Percentiles rank a stretch among this genome's conserved stretches.
Evolutionary conservation across 2,329 filamentous ascomycete species (phyloP).

Genomic region (Paracamarosporium sp.): DNA sequence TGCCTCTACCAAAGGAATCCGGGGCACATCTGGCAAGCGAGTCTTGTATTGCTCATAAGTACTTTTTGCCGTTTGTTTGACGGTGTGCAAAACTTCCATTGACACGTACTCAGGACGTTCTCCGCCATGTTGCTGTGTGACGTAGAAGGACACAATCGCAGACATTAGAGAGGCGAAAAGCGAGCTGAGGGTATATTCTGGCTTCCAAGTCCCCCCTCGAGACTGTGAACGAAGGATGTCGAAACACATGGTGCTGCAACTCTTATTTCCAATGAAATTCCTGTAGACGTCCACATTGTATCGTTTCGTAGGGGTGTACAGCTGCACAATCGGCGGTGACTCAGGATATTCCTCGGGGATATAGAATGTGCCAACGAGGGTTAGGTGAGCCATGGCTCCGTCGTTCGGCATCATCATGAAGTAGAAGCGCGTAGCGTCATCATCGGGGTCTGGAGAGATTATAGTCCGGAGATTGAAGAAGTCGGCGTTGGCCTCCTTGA

Average conservation of each 20-base stretch:
- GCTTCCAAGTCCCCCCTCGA: conserved; percentile 9
- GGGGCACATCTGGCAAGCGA: conserved; percentile 3
- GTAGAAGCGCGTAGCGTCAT: conserved; percentile 10
- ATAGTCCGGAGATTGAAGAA: conserved; percentile 11
- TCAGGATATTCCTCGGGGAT: conserved; percentile 9
- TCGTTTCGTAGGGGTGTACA: conserved; percentile 10
- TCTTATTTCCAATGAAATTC: neutral
- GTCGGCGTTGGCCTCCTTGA: conserved; percentile 10
- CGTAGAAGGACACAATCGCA: conserved; percentile 16
- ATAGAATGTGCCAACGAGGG: conserved; percentile 10
- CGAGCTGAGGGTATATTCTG: conserved; percentile 12
- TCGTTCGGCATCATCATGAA: conserved; percentile 14
- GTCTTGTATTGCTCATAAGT: conserved; percentile 4
- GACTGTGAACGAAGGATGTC: conserved; percentile 12
- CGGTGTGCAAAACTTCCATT: neutral
- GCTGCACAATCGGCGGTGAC: conserved; percentile 10
- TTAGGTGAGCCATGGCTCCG: conserved; percentile 12
- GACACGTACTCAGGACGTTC: conserved; percentile 6
- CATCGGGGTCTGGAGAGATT: conserved; percentile 5
- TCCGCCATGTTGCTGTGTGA: neutral
- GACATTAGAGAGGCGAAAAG: conserved; percentile 15
- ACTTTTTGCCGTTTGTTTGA: conserved; percentile 3
- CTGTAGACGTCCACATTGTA: conserved; percentile 10
- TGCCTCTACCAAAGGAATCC: conserved; percentile 8
- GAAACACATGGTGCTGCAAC: conserved; percentile 13